Evolutionary conservation across 2,329 filamentous ascomycete genomes (phyloP), one percentile per base, ranked within the genome.

Genomic region (Colletotrichum incanum): DNA sequence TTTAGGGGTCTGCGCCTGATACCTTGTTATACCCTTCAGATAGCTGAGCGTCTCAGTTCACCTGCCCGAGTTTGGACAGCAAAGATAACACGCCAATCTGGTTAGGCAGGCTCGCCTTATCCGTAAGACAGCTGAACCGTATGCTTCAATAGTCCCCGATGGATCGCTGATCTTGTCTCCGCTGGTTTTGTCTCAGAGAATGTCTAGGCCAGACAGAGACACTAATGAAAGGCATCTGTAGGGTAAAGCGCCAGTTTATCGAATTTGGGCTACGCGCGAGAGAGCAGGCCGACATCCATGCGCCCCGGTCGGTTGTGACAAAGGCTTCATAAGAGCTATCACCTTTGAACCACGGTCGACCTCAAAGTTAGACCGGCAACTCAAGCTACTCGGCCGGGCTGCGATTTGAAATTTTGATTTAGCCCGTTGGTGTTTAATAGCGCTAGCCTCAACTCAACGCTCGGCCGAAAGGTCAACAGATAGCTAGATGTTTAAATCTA

Each of bases 161-260:
- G 5, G 16, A 20, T 56, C 54, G 8, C 58, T n/a, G 11, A 18
- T 31, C 41, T 34, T 31, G 28, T 31, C n/a, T n/a, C n/a, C 54
- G 8, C 58, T n/a, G 11, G 11, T 31, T 28, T 34, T 31, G 28
- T 31, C 31, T 37, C 45, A 18, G 14, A 7, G 9, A 28, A 37
- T 37, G 59, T 39, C 59, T 49, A 39, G 43, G 47, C 20, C 43
- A 62, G 45, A 43, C 31, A 26, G n/a, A 50, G 43, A 43, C 59
- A 34, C 59, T 49, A 11, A 16, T 26, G n/a, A 34, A 16, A 37
- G 20, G 18, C 20, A 18, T 16, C 8, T 39, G 11, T 7, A 34
- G 34, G 28, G 34, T 4, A 11, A 23, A 11, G 12, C 20, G 20
- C 20, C 59, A 20, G n/a, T 26, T 16, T 31, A 26, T 49, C 59